phyloP scores from a whole-genome alignment of 306 rosid genomes.

The Prunus mira region DNA sequence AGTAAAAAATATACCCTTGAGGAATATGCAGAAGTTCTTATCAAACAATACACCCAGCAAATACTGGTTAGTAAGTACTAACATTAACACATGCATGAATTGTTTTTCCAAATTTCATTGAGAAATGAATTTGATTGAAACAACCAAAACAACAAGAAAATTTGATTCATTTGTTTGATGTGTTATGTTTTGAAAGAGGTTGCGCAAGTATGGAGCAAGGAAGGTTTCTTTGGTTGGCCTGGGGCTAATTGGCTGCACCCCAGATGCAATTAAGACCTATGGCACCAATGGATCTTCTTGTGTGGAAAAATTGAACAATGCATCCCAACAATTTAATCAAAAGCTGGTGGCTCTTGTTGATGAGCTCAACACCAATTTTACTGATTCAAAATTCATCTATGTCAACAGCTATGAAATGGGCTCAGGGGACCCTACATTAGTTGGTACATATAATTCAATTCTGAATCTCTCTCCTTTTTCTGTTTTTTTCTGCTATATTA shows the following conservation, averaged over 20 bases:
- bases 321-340: conserved; percentile 37
- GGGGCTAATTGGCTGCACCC: conserved; percentile 31
- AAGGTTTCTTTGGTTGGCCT: conserved; percentile 10
- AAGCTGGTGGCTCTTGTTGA: conserved; percentile 36
- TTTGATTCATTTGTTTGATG: not conserved
- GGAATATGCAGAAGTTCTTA: conserved; percentile 16
- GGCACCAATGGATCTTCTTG: conserved; percentile 43
- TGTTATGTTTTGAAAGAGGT: not conserved
- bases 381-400: conserved; percentile 41
- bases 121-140: no score
- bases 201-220: conserved; percentile 15
- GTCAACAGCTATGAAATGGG: conserved; percentile 19
- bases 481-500: no score
- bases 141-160: not conserved
- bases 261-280: conserved; percentile 27
- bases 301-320: conserved; percentile 29
- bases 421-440: conserved; percentile 8
- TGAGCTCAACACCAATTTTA: conserved; percentile 23
- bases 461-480: no score
- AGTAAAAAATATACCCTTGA: not conserved
- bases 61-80: not conserved
- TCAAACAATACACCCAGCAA: not conserved
- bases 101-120: no score
- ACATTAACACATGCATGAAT: not conserved
- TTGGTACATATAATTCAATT: conserved; percentile 4